Conservation (phyloP, 345 rosid species). For the Carallia brachiata region DNA sequence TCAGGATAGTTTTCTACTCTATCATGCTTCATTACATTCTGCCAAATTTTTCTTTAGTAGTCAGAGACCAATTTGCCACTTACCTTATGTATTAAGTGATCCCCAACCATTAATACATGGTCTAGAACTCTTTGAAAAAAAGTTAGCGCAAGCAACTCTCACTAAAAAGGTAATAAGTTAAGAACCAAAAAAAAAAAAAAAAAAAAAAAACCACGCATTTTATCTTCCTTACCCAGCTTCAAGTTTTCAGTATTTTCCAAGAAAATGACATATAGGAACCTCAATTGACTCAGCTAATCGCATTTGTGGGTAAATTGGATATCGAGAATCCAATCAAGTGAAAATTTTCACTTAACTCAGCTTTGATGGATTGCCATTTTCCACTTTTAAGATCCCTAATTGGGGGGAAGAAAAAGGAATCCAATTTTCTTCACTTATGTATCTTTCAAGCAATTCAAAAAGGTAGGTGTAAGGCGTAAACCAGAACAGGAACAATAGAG, state of each 20-base stretch:
- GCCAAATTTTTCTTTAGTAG: too few species aligned
- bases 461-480: not conserved
- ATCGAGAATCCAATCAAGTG: not conserved
- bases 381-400: too few species aligned
- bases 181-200: too few species aligned
- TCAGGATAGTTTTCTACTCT: too few species aligned
- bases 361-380: not conserved
- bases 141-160: too few species aligned
- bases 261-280: not conserved
- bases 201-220: not conserved
- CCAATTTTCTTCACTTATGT: not conserved
- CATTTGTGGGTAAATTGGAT: not conserved
- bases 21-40: too few species aligned
- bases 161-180: too few species aligned
- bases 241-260: too few species aligned
- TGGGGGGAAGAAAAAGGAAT: too few species aligned
- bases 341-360: not conserved
- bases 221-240: too few species aligned
- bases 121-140: not conserved
- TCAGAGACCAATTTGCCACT: not conserved
- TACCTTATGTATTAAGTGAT: not conserved
- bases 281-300: not conserved
- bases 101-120: not conserved
- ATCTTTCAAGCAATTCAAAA: constrained; percentile 3
- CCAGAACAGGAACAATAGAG: not conserved